Evolutionary conservation across 306 rosid genomes (phyloP), one percentile per base, ranked within the genome.

Genomic region (Glycine tomentella): DNA sequence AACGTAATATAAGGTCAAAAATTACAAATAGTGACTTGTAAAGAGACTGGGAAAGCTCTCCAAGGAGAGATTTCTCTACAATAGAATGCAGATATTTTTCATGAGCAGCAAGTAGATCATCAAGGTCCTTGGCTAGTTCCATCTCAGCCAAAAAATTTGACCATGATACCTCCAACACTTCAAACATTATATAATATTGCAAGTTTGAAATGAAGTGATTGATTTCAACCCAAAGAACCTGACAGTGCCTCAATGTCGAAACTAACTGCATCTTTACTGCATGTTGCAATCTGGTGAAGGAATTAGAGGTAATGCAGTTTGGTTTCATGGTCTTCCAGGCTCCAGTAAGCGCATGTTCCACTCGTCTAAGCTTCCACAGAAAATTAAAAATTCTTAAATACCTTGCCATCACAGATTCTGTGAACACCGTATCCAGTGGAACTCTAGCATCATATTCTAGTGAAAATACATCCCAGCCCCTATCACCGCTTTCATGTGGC

Each of bases 241-340:
- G 98, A 85, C 98, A 93, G 76, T 91, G 93, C 88, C 99, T 92
- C 90, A 93, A 81, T 45, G 98, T 91, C 65, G 98, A 91, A 81
- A 93, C 93, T 76, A 93, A 78, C 80, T 84, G 94, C 90, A 89
- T 78, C 87, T 90, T 93, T 58, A 95, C 91, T 5, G 90, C 81
- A 31, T 85, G 58, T 59, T 89, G 97, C 86, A 95, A 86, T 89
- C 91, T 93, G 76, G 84, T 89, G 20, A 90, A 87, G 51, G 97
- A 92, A 86, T 89, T 87, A 20, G 96, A 90, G 49, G 97, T 95
- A 82, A 93, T 95, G 74, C 96, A 88, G 82, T 95, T 95, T 48
- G 99, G 99, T 83, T 95, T 95, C 98, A 95, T 88, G 16, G 92
- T 93, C 90, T 90, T 95, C 99, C 98, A 95, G 77, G 92, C 90